These are phyloP conservation scores for Cyberlindnera xishuangbannaensis DNA, from an alignment of 805 yeast species.

Conservation along the genomic window DNA sequence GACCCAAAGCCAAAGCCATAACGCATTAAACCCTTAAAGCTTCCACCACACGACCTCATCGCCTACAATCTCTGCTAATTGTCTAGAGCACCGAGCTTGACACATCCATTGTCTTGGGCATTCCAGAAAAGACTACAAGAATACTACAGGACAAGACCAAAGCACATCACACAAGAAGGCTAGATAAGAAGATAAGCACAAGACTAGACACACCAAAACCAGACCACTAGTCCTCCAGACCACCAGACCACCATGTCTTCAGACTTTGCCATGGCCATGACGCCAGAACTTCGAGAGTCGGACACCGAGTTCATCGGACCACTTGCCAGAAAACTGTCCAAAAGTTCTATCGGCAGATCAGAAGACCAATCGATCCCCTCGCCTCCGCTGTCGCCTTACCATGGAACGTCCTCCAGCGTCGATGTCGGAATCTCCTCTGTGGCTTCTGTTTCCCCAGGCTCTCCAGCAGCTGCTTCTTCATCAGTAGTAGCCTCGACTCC, in stretches of 20 bases:
- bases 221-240: background rate
- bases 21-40: too few species aligned
- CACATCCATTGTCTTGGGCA: background rate
- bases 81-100: background rate
- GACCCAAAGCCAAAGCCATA: too few species aligned
- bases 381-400: slow-evolving; percentile 42
- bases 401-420: slow-evolving; percentile 10
- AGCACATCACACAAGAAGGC: too few species aligned
- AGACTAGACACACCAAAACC: background rate
- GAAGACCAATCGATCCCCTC: slow-evolving; percentile 33
- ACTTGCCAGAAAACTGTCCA: slow-evolving; percentile 22
- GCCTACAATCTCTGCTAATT: background rate
- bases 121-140: background rate
- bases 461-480: too few species aligned
- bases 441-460: too few species aligned
- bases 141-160: too few species aligned
- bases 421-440: slow-evolving; percentile 5
- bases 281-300: slow-evolving; percentile 20
- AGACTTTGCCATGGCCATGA: slow-evolving; percentile 20
- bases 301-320: slow-evolving; percentile 13
- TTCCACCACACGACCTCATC: too few species aligned
- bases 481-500: too few species aligned
- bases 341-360: slow-evolving; percentile 20
- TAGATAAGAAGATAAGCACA: too few species aligned
- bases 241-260: slow-evolving; percentile 12